Evolutionary conservation across 139 green algal genomes (phyloP).

Genomic region (Coelastrella sp.): DNA sequence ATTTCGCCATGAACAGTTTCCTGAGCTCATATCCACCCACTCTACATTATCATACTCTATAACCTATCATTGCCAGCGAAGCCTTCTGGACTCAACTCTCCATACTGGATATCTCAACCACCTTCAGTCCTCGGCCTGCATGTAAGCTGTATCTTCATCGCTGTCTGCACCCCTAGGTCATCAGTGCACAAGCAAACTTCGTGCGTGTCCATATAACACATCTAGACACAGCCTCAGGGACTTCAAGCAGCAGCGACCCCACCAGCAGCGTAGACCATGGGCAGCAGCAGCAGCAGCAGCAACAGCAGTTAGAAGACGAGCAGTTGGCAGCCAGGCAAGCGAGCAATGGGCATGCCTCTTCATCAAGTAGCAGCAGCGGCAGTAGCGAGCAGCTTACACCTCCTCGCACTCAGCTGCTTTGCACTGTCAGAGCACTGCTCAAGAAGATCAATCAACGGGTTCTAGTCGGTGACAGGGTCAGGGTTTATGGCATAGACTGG

Average conservation of each 20-base stretch:
- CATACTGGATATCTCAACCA: too few relatives aligned
- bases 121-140: too few relatives aligned
- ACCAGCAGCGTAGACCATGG: conserved; percentile 3
- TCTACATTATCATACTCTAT: too few relatives aligned
- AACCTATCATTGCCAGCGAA: too few relatives aligned
- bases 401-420: conserved; percentile 81
- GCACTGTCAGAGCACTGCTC: conserved; percentile 84
- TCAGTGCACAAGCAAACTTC: conserved; percentile 87
- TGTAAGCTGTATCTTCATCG: background rate
- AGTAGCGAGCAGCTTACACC: background rate
- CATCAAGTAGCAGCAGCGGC: conserved; percentile 32
- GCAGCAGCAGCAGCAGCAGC: background rate
- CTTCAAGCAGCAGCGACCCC: background rate
- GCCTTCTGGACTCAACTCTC: too few relatives aligned
- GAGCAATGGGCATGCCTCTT: conserved; percentile 26
- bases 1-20: too few relatives aligned
- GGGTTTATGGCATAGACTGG: conserved; percentile 39
- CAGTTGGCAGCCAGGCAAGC: background rate
- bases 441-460: conserved; percentile 92
- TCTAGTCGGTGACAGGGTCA: conserved; percentile 74
- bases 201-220: conserved; percentile 69
- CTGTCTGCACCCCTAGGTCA: conserved; percentile 72
- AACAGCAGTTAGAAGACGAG: background rate
- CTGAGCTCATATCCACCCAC: too few relatives aligned
- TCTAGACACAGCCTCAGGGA: background rate